These are phyloP conservation scores for Komagataella kurtzmanii DNA, from an alignment of 805 yeast genomes.

Conservation along the genomic window DNA sequence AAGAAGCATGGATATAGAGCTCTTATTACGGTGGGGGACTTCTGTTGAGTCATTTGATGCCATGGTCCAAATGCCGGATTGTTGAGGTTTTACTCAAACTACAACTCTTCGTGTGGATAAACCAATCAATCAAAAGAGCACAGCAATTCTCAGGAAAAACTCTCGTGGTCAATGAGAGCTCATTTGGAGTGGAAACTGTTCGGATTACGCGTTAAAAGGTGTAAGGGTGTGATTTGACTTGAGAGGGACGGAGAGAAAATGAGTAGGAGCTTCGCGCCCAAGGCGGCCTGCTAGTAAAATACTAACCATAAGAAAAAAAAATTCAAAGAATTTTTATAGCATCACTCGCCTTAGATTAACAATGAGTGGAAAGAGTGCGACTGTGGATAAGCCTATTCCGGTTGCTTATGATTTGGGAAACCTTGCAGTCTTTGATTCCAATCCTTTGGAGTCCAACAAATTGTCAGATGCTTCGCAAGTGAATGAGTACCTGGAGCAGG, in stretches of 20 bases:
- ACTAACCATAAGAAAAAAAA: neutral
- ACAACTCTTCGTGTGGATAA: neutral
- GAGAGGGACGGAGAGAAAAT: neutral
- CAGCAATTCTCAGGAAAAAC: neutral
- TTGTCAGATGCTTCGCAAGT: constrained; percentile 38
- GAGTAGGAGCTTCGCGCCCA: neutral
- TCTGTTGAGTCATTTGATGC: neutral
- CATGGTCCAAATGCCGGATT: neutral
- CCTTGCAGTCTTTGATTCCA: constrained; percentile 79
- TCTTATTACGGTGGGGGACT: neutral
- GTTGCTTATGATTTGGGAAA: constrained; percentile 84
- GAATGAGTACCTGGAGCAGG: constrained; percentile 48
- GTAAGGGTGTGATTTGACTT: neutral
- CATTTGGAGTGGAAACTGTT: neutral
- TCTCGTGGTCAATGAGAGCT: neutral
- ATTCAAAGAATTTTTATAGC: neutral
- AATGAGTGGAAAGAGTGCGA: constrained; percentile 43
- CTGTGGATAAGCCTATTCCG: constrained; percentile 87
- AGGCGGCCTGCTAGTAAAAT: neutral
- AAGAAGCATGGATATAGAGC: neutral
- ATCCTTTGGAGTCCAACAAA: constrained; percentile 59
- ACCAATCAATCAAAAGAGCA: neutral
- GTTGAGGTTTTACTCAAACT: neutral
- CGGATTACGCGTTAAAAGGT: neutral
- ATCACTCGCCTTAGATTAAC: neutral